These are phyloP conservation scores for Barnettozyma populi DNA, from an alignment of 805 yeast species.

Conservation along the genomic window DNA sequence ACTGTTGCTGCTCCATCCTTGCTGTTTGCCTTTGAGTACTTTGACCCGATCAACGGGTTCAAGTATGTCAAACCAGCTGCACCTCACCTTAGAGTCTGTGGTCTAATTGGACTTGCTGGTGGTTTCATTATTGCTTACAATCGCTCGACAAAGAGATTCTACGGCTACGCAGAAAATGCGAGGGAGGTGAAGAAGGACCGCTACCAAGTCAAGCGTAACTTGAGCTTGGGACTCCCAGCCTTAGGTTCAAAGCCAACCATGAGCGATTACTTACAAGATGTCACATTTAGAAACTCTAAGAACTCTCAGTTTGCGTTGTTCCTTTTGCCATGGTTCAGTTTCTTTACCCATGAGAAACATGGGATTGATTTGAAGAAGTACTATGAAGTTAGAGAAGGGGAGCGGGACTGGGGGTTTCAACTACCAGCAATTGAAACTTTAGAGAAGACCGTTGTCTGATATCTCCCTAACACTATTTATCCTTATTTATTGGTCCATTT, in stretches of 20 bases:
- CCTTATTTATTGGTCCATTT: conserved; percentile 2
- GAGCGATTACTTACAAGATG: conserved; percentile 64
- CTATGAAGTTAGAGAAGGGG: conserved; percentile 24
- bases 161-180: conserved; percentile 70
- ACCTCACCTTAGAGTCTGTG: conserved; percentile 51
- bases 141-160: conserved; percentile 63
- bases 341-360: conserved; percentile 76
- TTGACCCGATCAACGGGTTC: conserved; percentile 44
- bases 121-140: conserved; percentile 73
- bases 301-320: conserved; percentile 56
- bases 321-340: conserved; percentile 77
- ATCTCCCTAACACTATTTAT: conserved; percentile 5
- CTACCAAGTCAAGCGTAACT: conserved; percentile 61
- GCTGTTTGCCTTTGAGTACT: conserved; percentile 38
- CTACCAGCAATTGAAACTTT: conserved; percentile 20
- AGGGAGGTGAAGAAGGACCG: conserved; percentile 70
- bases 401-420: conserved; percentile 21
- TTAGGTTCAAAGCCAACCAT: conserved; percentile 55
- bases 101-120: conserved; percentile 59
- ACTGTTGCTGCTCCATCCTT: conserved; percentile 47
- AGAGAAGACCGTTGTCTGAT: conserved; percentile 11
- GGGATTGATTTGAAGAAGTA: conserved; percentile 63
- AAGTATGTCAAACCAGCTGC: conserved; percentile 46
- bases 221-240: conserved; percentile 61
- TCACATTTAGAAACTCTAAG: conserved; percentile 74